Evolutionary conservation across 176 grass and related monocot species (phyloP), one percentile per base, ranked within the genome.

Genomic region (Rhipidocladum racemiflorum): DNA sequence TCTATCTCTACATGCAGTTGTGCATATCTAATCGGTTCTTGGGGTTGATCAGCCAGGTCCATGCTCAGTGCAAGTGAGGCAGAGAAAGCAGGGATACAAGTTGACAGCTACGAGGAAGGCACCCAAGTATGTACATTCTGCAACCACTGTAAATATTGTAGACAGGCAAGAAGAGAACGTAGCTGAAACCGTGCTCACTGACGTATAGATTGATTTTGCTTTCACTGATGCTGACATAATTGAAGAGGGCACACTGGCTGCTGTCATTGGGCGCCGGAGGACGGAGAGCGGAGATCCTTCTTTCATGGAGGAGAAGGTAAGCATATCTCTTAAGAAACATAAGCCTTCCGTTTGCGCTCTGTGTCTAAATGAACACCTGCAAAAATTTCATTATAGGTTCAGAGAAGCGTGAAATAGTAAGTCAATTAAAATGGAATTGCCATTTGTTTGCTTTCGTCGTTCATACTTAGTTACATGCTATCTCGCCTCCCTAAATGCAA

Each of bases 151-250:
- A 24, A 51, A 63, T 72, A 15, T 43, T 14, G 6, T 40, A 53
- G 54, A 6, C 24, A 28, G 17, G 24, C 20, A 77, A 29, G 36
- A 82, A 81, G 15, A 72, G 44, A 14, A 61, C 56, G 10, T 54
- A 10, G 46, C 74, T 88, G 57, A 87, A 86, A 80, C 72, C 12
- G 34, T 85, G 68, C 29, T 91, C 73, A 61, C 40, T 89, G 55
- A 70, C 20, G 6, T 91, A 55, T 79, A 94, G 92, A 92, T 94
- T 81, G 88, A 97, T 84, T 92, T 97, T 92, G 95, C 90, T 66
- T 97, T 97, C 85, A 79, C 88, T 84, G 95, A 94, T 75, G 90
- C 92, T 69, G 85, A 97, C 86, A 44, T 75, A 49, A 92, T 97
- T 50, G 90, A 94, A 68, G 86, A 97, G 85, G 84, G 86, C 48